Evolutionary conservation across 139 green algal species (phyloP).

Genomic region (Dunaliella sp.): DNA sequence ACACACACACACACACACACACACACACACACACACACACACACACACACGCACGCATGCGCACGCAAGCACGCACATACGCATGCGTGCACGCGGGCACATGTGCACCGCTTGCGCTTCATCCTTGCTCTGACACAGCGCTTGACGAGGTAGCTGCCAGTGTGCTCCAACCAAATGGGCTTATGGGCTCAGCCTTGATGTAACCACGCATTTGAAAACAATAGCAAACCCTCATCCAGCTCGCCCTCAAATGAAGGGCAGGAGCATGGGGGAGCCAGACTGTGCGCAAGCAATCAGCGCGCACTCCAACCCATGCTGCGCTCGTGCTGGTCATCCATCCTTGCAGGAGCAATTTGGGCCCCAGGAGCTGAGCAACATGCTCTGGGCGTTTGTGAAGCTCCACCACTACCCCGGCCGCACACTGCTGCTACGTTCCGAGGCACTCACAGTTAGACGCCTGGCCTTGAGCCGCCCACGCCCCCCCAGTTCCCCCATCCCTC

Average conservation of each 20-base stretch:
- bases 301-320: background rate
- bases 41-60: background rate
- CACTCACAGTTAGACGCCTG: background rate
- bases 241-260: background rate
- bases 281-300: background rate
- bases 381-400: constrained; percentile 36
- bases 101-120: background rate
- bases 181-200: no score
- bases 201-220: no score
- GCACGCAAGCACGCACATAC: background rate
- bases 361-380: constrained; percentile 29
- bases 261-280: background rate
- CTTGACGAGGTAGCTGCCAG: constrained; percentile 13
- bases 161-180: constrained; percentile 20
- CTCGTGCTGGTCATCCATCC: background rate
- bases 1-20: constrained; percentile 5
- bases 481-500: no score
- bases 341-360: background rate
- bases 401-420: constrained; percentile 14
- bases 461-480: no score
- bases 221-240: background rate
- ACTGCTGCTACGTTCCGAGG: constrained; percentile 22
- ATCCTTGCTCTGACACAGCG: constrained; percentile 13
- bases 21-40: background rate
- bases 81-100: background rate